Evolutionary conservation across 2,329 filamentous ascomycete species (phyloP).

Genomic region (Fusarium keratoplasticum): DNA sequence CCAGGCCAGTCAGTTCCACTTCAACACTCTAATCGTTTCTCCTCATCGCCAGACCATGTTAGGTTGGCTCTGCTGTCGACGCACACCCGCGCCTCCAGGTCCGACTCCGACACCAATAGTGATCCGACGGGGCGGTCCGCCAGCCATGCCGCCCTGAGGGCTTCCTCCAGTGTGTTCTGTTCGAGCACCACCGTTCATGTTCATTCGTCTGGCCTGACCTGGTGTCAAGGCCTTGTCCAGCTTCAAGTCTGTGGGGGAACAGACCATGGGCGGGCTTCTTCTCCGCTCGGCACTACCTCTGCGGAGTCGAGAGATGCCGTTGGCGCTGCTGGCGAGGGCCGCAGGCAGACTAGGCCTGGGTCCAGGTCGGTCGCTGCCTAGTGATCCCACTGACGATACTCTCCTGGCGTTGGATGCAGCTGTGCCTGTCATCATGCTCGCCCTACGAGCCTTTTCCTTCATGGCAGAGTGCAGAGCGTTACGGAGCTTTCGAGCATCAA

Average conservation of each 20-base stretch:
- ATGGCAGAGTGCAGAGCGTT: constrained; percentile 66
- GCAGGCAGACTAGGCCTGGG: constrained; percentile 54
- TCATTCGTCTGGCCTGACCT: constrained; percentile 69
- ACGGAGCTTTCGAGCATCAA: constrained; percentile 67
- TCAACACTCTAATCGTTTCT: not conserved
- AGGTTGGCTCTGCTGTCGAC: constrained; percentile 47
- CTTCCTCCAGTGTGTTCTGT: constrained; percentile 44
- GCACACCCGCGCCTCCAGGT: constrained; percentile 38
- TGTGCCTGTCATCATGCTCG: constrained; percentile 53
- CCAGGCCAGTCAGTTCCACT: not conserved
- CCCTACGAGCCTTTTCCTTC: constrained; percentile 56
- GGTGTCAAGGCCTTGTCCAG: constrained; percentile 59
- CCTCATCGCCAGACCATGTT: constrained; percentile 47
- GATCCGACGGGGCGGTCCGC: constrained; percentile 49
- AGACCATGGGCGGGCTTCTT: constrained; percentile 65
- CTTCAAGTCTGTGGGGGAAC: constrained; percentile 59
- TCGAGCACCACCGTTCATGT: constrained; percentile 58
- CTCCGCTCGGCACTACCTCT: constrained; percentile 63
- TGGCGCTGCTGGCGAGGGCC: constrained; percentile 61
- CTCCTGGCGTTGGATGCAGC: constrained; percentile 54
- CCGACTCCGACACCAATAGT: constrained; percentile 51
- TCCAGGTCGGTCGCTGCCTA: constrained; percentile 43
- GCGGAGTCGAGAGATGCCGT: constrained; percentile 67
- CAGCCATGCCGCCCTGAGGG: constrained; percentile 36
- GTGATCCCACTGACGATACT: constrained; percentile 59